Evolutionary conservation across 2,329 filamentous ascomycete genomes (phyloP).

Genomic region (Colletotrichum musicola): DNA sequence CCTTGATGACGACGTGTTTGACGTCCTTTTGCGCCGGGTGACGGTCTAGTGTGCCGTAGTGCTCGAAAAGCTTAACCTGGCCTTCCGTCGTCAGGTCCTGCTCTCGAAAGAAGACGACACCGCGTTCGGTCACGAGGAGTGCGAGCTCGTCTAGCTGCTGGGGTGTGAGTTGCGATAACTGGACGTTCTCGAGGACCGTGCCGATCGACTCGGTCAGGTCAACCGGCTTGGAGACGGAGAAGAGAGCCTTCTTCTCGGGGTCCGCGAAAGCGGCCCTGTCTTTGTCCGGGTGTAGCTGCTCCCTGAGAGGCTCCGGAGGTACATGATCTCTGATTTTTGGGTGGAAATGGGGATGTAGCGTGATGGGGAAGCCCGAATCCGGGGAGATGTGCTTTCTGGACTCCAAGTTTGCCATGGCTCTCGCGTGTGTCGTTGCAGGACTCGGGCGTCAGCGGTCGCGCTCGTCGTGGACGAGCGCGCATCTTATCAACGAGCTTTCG

Average conservation of each 20-base stretch:
- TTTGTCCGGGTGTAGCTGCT: conserved; percentile 45
- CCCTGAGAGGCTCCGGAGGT: conserved; percentile 53
- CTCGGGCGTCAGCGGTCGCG: neutral
- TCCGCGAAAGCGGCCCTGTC: conserved; percentile 58
- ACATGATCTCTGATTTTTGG: conserved; percentile 56
- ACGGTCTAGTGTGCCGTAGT: conserved; percentile 62
- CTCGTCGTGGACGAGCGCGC: neutral
- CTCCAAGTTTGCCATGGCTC: conserved; percentile 55
- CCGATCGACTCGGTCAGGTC: conserved; percentile 60
- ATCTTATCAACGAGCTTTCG: neutral
- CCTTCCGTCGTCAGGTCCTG: conserved; percentile 60
- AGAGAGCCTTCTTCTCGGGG: conserved; percentile 57
- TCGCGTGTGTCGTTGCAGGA: neutral
- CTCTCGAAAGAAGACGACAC: conserved; percentile 61
- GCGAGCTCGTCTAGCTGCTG: conserved; percentile 65
- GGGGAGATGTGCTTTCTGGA: conserved; percentile 61
- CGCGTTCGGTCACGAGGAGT: conserved; percentile 59
- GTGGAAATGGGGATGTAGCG: conserved; percentile 61
- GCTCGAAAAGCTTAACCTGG: conserved; percentile 59
- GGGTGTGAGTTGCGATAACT: conserved; percentile 58
- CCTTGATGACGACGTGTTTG: conserved; percentile 58
- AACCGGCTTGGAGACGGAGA: conserved; percentile 52
- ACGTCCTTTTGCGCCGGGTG: conserved; percentile 59
- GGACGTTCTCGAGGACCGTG: conserved; percentile 53
- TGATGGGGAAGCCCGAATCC: conserved; percentile 61